Evolutionary conservation across 1,284 basidiomycete species (phyloP).

Genomic region (Veloboletus limbatus): DNA sequence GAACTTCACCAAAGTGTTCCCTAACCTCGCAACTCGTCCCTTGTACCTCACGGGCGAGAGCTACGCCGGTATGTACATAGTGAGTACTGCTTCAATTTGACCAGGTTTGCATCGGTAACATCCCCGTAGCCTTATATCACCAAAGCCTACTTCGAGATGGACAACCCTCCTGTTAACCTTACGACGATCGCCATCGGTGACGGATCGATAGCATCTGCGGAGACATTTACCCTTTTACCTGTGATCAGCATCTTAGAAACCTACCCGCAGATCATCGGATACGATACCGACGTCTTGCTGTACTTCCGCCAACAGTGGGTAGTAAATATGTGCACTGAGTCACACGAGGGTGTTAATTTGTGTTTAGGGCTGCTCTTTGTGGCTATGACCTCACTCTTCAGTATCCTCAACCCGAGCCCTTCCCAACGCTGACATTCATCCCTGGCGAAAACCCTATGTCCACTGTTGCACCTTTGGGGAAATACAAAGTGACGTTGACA

Average conservation of each 20-base stretch:
- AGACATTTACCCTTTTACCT: conserved; percentile 50
- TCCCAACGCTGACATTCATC: conserved; percentile 47
- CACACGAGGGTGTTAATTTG: neutral
- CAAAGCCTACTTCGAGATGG: conserved; percentile 61
- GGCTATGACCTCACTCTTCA: conserved; percentile 66
- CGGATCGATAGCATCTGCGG: conserved; percentile 50
- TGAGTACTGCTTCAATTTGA: conserved; percentile 28
- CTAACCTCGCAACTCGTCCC: conserved; percentile 55
- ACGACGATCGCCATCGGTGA: conserved; percentile 69
- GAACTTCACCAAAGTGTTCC: conserved; percentile 68
- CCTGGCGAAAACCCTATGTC: conserved; percentile 28
- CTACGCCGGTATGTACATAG: conserved; percentile 66
- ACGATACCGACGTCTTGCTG: conserved; percentile 59
- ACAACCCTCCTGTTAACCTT: conserved; percentile 66
- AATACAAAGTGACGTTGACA: conserved; percentile 18
- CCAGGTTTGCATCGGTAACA: conserved; percentile 3
- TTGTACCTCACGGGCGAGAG: conserved; percentile 64
- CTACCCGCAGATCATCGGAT: conserved; percentile 70
- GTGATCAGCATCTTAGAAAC: conserved; percentile 63
- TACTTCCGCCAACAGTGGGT: conserved; percentile 68
- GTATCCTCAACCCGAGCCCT: conserved; percentile 59
- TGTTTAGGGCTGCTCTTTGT: conserved; percentile 54
- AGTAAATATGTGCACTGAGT: neutral
- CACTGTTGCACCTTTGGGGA: conserved; percentile 25
- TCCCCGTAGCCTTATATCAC: conserved; percentile 64